phyloP scores from a whole-genome alignment of 2,329 filamentous ascomycete genomes.

The Fusarium sp. region DNA sequence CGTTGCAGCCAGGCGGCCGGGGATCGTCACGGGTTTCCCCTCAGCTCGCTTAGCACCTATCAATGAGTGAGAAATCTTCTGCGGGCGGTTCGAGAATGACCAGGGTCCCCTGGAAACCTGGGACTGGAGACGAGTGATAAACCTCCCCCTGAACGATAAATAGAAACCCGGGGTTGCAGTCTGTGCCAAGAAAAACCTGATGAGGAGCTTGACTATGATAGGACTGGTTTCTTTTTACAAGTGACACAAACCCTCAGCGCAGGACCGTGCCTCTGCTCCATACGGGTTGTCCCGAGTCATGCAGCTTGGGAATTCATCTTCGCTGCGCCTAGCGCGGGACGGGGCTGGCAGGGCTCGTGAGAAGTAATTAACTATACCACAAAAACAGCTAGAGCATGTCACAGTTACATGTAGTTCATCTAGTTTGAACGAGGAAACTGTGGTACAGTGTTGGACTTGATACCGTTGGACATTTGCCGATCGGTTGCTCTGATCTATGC shows the following conservation, averaged over 20 bases:
- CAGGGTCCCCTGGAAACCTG: neutral
- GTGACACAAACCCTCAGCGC: neutral
- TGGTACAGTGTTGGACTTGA: neutral
- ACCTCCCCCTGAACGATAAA: neutral
- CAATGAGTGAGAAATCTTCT: neutral
- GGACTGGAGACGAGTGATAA: neutral
- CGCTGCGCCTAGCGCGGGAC: neutral
- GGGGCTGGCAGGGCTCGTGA: neutral
- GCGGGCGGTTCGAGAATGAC: neutral
- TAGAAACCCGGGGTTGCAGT: conserved; percentile 5
- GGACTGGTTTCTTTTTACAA: neutral
- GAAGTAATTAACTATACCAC: neutral
- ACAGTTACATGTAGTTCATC: neutral
- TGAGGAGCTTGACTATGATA: neutral
- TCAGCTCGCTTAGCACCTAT: neutral
- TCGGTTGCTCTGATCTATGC: neutral
- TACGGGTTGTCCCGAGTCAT: neutral
- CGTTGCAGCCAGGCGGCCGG: neutral
- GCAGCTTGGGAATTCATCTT: neutral
- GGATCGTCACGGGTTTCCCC: neutral
- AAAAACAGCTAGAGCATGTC: neutral
- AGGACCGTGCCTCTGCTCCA: neutral
- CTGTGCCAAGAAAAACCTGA: neutral
- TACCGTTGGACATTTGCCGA: neutral
- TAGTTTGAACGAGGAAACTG: neutral